Percentiles rank a stretch among this genome's conserved stretches.
phyloP scores from a whole-genome alignment of 768 basidiomycete genomes.

The Ephemerocybe angulata region DNA sequence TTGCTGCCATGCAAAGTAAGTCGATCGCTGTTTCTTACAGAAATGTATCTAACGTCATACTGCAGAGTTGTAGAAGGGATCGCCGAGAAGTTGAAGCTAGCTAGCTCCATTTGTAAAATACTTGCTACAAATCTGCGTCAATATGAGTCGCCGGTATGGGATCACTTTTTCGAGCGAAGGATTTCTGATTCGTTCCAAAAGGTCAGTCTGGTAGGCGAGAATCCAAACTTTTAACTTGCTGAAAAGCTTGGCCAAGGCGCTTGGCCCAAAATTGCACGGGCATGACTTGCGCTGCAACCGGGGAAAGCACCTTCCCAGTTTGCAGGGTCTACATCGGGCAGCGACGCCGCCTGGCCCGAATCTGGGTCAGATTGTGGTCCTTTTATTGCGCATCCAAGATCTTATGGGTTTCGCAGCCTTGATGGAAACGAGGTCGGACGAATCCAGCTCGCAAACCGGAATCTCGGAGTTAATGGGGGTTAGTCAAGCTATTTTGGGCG shows the following conservation, averaged over 20 bases:
- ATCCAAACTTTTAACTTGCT: no score
- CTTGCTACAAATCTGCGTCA: not conserved
- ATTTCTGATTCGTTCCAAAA: no score
- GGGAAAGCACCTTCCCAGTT: no score
- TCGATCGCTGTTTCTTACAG: constrained; percentile 7
- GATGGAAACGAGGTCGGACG: not conserved
- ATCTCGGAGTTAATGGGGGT: not conserved
- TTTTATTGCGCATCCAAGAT: not conserved
- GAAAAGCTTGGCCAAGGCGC: no score
- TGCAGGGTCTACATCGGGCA: no score
- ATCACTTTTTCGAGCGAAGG: no score
- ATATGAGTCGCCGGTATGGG: not conserved
- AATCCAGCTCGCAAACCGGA: not conserved
- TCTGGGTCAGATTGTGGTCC: not conserved
- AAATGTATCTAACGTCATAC: constrained; percentile 1
- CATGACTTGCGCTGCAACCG: not conserved
- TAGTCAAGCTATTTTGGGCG: not conserved
- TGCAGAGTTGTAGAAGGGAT: constrained; percentile 13
- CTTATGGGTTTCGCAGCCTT: not conserved
- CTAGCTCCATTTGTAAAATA: constrained; percentile 5
- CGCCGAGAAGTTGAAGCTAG: not conserved
- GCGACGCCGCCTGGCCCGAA: no score
- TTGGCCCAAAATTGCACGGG: not conserved
- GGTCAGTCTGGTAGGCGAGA: no score
- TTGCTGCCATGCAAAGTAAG: constrained; percentile 92